Conservation (phyloP, 2,329 filamentous ascomycete species). For the Penicillium sp. region DNA sequence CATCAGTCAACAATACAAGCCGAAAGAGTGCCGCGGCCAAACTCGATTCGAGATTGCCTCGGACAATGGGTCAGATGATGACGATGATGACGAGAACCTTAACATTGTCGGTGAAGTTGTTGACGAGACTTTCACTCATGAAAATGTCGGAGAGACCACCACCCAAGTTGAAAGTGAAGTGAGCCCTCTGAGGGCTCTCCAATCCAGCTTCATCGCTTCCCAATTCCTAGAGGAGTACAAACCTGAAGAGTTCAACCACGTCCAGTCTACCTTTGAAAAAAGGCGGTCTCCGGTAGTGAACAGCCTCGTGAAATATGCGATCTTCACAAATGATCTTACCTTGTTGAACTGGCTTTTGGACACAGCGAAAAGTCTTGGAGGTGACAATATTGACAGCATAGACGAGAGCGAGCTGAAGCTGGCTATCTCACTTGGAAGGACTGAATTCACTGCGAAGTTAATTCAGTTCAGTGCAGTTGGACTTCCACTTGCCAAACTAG, state of each 20-base stretch:
- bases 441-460: conserved; percentile 51
- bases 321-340: conserved; percentile 56
- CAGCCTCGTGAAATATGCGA: conserved; percentile 47
- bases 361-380: conserved; percentile 37
- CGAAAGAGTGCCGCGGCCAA: conserved; percentile 54
- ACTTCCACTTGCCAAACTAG: conserved; percentile 67
- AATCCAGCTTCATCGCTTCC: conserved; percentile 38
- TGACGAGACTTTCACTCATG: conserved; percentile 71
- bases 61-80: conserved; percentile 35
- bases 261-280: background rate
- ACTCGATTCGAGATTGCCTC: conserved; percentile 32
- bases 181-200: conserved; percentile 58
- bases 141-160: conserved; percentile 71
- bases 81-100: conserved; percentile 19
- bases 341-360: conserved; percentile 63
- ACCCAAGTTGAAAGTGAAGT: conserved; percentile 67
- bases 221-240: conserved; percentile 16
- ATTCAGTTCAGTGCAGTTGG: conserved; percentile 69
- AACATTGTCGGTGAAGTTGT: conserved; percentile 55
- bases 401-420: conserved; percentile 34
- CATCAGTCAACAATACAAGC: conserved; percentile 66
- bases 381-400: background rate
- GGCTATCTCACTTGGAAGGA: conserved; percentile 47
- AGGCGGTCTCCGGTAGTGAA: background rate
- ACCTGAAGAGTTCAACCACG: background rate